Evolutionary conservation across 2,329 filamentous ascomycete genomes (phyloP).

Genomic region (Hypomyces rosellus): DNA sequence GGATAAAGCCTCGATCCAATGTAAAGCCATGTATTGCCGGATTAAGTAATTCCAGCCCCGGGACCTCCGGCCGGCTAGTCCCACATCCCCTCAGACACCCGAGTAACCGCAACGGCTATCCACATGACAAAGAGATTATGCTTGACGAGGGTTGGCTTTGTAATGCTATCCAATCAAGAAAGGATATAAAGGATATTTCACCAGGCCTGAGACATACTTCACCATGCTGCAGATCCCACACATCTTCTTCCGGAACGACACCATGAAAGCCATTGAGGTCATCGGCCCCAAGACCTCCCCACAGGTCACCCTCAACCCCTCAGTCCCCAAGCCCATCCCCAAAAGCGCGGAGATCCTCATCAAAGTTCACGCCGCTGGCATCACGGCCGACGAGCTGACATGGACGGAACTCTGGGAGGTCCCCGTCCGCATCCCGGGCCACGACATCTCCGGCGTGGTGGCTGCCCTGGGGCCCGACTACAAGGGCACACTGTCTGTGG

Average conservation of each 20-base stretch:
- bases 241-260: background rate
- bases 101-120: no score
- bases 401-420: constrained; percentile 29
- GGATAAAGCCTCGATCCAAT: no score
- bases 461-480: constrained; percentile 19
- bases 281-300: constrained; percentile 18
- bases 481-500: constrained; percentile 12
- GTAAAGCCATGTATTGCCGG: no score
- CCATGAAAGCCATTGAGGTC: constrained; percentile 30
- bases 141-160: no score
- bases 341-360: constrained; percentile 21
- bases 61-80: no score
- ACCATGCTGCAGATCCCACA: background rate
- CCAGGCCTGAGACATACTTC: background rate
- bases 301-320: constrained; percentile 11
- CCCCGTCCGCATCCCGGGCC: constrained; percentile 25
- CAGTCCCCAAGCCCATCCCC: constrained; percentile 16
- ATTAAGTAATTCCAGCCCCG: no score
- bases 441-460: constrained; percentile 30
- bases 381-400: constrained; percentile 28
- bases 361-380: constrained; percentile 25
- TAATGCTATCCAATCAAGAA: no score
- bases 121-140: no score
- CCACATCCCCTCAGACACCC: no score
- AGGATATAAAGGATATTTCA: background rate